These are phyloP conservation scores for Mortierella sp. DNA, from an alignment of 371 early-diverging fungal species.

Conservation along the genomic window DNA sequence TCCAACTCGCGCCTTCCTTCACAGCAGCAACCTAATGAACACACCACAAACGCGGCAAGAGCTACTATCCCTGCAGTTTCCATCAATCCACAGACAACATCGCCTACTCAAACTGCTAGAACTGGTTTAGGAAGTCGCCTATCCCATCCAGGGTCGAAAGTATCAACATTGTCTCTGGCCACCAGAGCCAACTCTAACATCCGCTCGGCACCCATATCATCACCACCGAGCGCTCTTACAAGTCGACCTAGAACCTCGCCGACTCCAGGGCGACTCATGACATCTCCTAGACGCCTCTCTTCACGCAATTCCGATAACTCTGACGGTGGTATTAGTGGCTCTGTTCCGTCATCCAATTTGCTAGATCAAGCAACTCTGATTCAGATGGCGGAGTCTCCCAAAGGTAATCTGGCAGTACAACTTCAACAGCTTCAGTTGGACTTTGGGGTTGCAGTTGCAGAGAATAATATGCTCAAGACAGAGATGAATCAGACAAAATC, in stretches of 20 bases:
- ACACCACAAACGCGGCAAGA: constrained; percentile 5
- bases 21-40: constrained; percentile 16
- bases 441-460: constrained; percentile 41
- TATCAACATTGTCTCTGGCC: constrained; percentile 10
- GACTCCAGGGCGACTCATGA: constrained; percentile 36
- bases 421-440: constrained; percentile 50
- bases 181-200: constrained; percentile 1
- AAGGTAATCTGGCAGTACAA: constrained; percentile 24
- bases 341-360: constrained; percentile 20
- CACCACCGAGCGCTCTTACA: constrained; percentile 13
- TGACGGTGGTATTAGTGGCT: constrained; percentile 9
- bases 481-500: constrained; percentile 52
- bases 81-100: constrained; percentile 19
- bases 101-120: constrained; percentile 29
- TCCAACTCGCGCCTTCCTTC: constrained; percentile 19
- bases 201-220: constrained; percentile 14
- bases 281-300: constrained; percentile 38
- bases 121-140: constrained; percentile 21
- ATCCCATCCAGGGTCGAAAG: constrained; percentile 28
- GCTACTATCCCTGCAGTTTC: neutral
- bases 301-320: constrained; percentile 30
- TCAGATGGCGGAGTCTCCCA: constrained; percentile 37
- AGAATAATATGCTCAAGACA: constrained; percentile 55
- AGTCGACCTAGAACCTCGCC: constrained; percentile 45
- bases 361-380: constrained; percentile 39